A percentile compares a stretch with the other conserved stretches of the same genome.
Conservation (phyloP, 108 stramenopile species). For the Skeletonema grethae region DNA sequence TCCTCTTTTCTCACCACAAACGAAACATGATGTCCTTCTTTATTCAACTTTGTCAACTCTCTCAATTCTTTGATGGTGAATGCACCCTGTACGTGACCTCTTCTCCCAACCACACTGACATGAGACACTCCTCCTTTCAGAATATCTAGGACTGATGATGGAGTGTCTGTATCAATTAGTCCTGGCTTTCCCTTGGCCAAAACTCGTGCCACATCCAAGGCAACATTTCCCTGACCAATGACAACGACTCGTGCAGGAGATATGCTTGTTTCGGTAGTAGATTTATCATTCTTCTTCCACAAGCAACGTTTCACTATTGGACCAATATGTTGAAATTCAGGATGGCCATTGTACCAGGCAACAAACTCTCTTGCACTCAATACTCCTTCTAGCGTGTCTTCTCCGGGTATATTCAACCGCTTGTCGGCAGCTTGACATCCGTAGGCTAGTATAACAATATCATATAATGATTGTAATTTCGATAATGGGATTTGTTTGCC, state of each 20-base stretch:
- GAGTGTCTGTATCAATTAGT: constrained; percentile 86
- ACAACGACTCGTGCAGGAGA: constrained; percentile 70
- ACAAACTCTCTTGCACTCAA: constrained; percentile 93
- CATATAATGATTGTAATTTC: constrained; percentile 68
- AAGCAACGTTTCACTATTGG: constrained; percentile 42
- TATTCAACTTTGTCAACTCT: constrained; percentile 87
- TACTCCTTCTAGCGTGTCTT: constrained; percentile 65
- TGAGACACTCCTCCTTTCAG: constrained; percentile 49
- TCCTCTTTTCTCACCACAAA: constrained; percentile 79
- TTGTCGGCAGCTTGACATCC: constrained; percentile 83
- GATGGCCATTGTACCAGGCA: constrained; percentile 95
- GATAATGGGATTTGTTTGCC: constrained; percentile 69
- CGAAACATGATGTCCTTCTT: constrained; percentile 53
- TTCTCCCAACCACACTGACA: constrained; percentile 89
- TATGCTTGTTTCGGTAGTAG: constrained; percentile 30
- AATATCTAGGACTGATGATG: constrained; percentile 73
- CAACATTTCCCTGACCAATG: constrained; percentile 97
- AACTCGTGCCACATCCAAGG: constrained; percentile 94
- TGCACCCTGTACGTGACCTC: constrained; percentile 96
- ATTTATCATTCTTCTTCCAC: constrained; percentile 9
- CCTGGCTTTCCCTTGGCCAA: constrained; percentile 80
- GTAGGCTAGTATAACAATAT: constrained; percentile 92
- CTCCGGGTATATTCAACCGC: constrained; percentile 59
- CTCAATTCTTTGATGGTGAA: constrained; percentile 99
- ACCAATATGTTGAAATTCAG: constrained; percentile 62